Percentiles rank a stretch among this genome's conserved stretches.
Conservation (phyloP, 192 early-diverging fungal genomes). For the Rhizophagus clarus region DNA sequence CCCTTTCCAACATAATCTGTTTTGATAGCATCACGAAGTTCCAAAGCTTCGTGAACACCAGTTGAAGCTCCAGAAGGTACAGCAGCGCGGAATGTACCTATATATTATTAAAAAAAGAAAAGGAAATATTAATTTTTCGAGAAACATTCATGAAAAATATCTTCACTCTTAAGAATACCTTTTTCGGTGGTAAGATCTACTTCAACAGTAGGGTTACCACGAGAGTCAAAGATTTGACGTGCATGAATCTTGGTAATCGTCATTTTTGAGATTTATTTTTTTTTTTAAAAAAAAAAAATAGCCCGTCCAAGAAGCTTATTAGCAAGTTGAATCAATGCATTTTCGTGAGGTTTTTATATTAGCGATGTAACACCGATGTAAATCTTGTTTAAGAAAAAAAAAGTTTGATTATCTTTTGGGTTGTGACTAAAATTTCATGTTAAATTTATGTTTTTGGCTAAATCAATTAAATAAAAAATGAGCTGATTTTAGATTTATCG, state of each 20-base stretch:
- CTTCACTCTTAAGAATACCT: constrained; percentile 55
- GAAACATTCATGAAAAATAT: background rate
- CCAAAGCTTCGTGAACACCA: constrained; percentile 97
- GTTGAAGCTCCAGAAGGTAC: constrained; percentile 99
- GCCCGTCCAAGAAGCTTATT: background rate
- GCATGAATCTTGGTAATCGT: constrained; percentile 77
- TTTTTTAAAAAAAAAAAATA: background rate
- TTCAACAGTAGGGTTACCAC: constrained; percentile 98
- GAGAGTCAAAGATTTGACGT: constrained; percentile 98
- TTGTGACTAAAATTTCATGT: no score
- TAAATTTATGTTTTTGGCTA: no score
- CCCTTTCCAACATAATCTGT: constrained; percentile 92
- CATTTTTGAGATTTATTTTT: constrained; percentile 49
- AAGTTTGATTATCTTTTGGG: no score
- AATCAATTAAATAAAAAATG: no score
- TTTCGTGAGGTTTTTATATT: background rate
- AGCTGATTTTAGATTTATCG: no score
- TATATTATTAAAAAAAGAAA: background rate
- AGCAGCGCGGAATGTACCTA: constrained; percentile 90
- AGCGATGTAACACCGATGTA: background rate
- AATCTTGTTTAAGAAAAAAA: no score
- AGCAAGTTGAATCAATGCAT: background rate
- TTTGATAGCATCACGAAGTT: constrained; percentile 92
- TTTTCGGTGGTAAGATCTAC: constrained; percentile 94
- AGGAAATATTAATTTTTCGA: background rate